A percentile compares a stretch with the other conserved stretches of the same genome.
phyloP scores from a whole-genome alignment of 108 stramenopile genomes.

The Discostella pseudostelligera region DNA sequence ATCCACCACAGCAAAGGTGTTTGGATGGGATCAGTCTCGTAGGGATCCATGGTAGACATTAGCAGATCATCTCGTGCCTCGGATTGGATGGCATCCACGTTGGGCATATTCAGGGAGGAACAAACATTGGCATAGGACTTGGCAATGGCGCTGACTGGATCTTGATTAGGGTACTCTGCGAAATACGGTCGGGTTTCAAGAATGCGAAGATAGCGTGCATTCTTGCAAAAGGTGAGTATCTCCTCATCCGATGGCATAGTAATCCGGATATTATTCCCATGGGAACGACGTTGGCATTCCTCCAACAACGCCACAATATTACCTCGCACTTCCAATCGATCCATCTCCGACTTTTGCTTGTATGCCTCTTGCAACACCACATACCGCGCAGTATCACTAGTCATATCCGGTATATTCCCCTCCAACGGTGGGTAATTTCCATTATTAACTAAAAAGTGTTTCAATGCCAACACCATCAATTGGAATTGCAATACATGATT shows the following conservation, averaged over 20 bases:
- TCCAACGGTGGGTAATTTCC: constrained; percentile 76
- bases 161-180: constrained; percentile 51
- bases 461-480: constrained; percentile 49
- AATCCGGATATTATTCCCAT: constrained; percentile 7
- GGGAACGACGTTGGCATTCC: constrained; percentile 22
- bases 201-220: constrained; percentile 61
- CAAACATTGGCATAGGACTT: constrained; percentile 8
- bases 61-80: constrained; percentile 50
- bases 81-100: constrained; percentile 27
- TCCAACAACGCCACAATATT: constrained; percentile 17
- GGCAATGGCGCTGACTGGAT: constrained; percentile 32
- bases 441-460: constrained; percentile 50
- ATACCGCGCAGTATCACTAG: constrained; percentile 77
- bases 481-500: constrained; percentile 38
- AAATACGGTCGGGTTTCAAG: constrained; percentile 56
- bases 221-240: constrained; percentile 69
- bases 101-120: constrained; percentile 1
- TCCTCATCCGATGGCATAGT: constrained; percentile 59
- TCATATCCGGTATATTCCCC: constrained; percentile 94
- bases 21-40: constrained; percentile 71
- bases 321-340: constrained; percentile 46
- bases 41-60: constrained; percentile 57
- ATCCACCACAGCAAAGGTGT: constrained; percentile 83
- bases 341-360: constrained; percentile 63
- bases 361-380: constrained; percentile 84